Evolutionary conservation across 2,329 filamentous ascomycete species (phyloP).

Genomic region (Xylariaceae sp.): DNA sequence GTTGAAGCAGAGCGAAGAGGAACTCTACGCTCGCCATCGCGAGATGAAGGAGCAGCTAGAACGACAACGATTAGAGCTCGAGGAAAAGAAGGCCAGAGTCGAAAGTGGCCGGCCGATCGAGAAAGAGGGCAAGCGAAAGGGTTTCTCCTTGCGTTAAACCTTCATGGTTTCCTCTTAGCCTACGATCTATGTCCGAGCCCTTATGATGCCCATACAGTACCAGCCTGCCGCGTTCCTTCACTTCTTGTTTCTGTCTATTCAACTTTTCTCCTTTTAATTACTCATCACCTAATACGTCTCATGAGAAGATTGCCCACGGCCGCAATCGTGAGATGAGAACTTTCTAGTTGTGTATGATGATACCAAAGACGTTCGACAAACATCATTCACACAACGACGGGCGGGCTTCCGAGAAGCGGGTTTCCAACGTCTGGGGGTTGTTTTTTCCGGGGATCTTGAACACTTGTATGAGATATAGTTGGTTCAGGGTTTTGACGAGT

Average conservation of each 20-base stretch:
- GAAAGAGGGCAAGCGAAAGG: conserved; percentile 98
- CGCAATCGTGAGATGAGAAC: conserved; percentile 22
- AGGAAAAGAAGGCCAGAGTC: conserved; percentile 96
- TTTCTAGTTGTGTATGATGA: conserved; percentile 24
- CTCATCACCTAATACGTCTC: conserved; percentile 47
- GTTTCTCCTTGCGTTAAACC: conserved; percentile 92
- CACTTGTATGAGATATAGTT: conserved; percentile 26
- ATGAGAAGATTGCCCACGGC: conserved; percentile 35
- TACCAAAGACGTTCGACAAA: conserved; percentile 19
- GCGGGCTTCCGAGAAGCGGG: conserved; percentile 17
- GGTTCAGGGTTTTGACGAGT: conserved; percentile 27
- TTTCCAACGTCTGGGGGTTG: conserved; percentile 17
- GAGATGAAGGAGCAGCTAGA: conserved; percentile 99
- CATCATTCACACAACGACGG: conserved; percentile 23
- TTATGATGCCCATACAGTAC: conserved; percentile 63
- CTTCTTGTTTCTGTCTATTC: conserved; percentile 47
- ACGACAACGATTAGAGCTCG: conserved; percentile 88
- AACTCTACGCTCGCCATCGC: conserved; percentile 94
- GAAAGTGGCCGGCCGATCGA: conserved; percentile 95
- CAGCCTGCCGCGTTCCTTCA: conserved; percentile 57
- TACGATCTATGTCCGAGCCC: conserved; percentile 60
- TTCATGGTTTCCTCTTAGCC: conserved; percentile 32
- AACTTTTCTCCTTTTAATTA: conserved; percentile 49
- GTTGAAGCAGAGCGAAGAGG: conserved; percentile 98
- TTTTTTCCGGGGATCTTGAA: conserved; percentile 26